Base-by-base conservation (phyloP, 345 rosid species). In the Citropsis articulata region DNA sequence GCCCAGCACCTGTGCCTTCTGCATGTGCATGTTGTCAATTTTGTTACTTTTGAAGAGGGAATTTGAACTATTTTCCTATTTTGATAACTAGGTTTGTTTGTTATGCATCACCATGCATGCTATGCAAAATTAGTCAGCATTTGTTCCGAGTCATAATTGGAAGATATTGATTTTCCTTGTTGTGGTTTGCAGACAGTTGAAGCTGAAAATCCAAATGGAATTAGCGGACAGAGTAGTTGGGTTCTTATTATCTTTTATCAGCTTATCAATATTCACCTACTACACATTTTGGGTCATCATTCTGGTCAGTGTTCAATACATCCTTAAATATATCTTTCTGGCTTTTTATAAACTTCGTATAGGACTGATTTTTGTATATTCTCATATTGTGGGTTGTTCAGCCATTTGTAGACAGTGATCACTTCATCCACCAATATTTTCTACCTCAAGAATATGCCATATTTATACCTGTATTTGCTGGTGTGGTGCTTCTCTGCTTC, bases 211-310 rank as follows among this genome's bases (percentile, higher is more conserved):
- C 36, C 25, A 77, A 77, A 96, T 93, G 97, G 99, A 93, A 79
- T 78, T 93, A 78, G 98, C 93, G 5, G 98, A 96, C 83, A 87
- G 90, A 78, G 97, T 90, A 24, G 94, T 94, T 38, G 98, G 99
- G 76, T 89, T 93, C 55, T 70, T 96, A 40, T 70, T 96, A 68
- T 83, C 97, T 27, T 66, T 86, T 9, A 86, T 86, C 88, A 91
- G 97, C 87, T 62, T 96, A 82, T 88, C 97, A 61, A 87, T 92
- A 59, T 96, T 93, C 91, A 94, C 94, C 6, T 93, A 96, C 84
- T 94, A 92, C 59, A 93, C 98, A 28, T 96, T 96, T 77, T 96
- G 99, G 99, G 97, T 90, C 83, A 92, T 95, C 86, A 91, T 95
- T 77, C 84, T 95, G 90, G 98, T 93, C 9, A 87, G 88, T 76